A percentile compares a stretch with the other conserved stretches of the same genome.
Evolutionary conservation across 2,329 filamentous ascomycete species (phyloP).

Genomic region (Aspergillus candidus): DNA sequence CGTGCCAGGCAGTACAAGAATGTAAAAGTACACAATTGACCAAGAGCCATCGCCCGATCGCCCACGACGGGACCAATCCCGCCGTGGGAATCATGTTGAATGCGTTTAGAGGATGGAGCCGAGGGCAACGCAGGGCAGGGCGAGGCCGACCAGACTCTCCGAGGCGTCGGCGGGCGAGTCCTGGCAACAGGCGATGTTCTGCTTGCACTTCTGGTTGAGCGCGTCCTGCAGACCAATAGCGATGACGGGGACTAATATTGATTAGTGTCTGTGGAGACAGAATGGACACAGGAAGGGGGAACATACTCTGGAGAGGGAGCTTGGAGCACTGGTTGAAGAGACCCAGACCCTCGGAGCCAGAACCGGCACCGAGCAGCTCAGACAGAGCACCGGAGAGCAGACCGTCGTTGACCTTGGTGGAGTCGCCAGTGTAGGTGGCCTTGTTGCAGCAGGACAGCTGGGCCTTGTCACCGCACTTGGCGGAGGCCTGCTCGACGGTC

Average conservation of each 20-base stretch:
- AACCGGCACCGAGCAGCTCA: conserved; percentile 30
- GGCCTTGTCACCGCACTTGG: conserved; percentile 35
- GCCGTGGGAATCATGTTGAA: too few species aligned
- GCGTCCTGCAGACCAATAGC: conserved; percentile 26
- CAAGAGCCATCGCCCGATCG: neutral
- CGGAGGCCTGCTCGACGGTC: conserved; percentile 34
- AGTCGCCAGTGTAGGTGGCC: conserved; percentile 31
- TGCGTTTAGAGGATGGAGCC: conserved; percentile 33
- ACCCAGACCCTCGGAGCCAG: conserved; percentile 30
- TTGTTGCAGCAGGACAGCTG: conserved; percentile 38
- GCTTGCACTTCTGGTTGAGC: conserved; percentile 36
- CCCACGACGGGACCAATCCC: too few species aligned
- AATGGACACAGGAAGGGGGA: too few species aligned
- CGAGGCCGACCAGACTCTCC: conserved; percentile 30
- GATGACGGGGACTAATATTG: conserved; percentile 20
- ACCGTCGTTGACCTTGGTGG: conserved; percentile 26
- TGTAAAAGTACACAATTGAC: neutral
- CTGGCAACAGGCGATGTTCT: conserved; percentile 39
- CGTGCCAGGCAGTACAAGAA: too few species aligned
- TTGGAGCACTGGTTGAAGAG: conserved; percentile 40
- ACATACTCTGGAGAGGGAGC: conserved; percentile 29
- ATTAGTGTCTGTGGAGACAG: neutral
- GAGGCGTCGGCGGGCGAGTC: conserved; percentile 26
- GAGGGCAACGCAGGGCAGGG: conserved; percentile 35
- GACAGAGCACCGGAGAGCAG: conserved; percentile 29